Conservation (phyloP, 192 early-diverging fungal genomes). For the Coemansia sp. region DNA sequence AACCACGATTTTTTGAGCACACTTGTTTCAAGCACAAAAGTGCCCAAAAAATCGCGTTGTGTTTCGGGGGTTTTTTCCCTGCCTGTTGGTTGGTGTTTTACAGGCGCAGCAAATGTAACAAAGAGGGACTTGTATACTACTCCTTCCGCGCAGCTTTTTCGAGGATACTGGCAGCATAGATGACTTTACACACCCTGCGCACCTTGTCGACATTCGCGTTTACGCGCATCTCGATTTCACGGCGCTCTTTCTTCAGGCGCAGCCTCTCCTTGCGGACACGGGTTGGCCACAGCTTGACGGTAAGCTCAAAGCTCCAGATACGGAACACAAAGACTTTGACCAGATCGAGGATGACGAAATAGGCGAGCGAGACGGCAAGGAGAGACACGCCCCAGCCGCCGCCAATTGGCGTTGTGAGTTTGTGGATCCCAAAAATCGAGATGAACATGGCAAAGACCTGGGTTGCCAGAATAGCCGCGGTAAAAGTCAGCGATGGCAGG, state of each 20-base stretch:
- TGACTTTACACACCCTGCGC: constrained; percentile 36
- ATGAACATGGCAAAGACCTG: constrained; percentile 89
- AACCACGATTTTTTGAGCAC: too few relatives aligned
- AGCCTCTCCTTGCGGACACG: constrained; percentile 63
- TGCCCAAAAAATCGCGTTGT: too few relatives aligned
- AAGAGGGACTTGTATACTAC: too few relatives aligned
- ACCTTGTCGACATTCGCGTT: constrained; percentile 41
- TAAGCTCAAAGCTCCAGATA: constrained; percentile 87
- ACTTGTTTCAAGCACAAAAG: too few relatives aligned
- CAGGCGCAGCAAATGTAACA: too few relatives aligned
- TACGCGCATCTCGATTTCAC: constrained; percentile 54
- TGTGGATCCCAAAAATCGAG: constrained; percentile 69
- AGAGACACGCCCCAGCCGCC: constrained; percentile 72
- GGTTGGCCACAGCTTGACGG: constrained; percentile 80
- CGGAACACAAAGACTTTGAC: constrained; percentile 90
- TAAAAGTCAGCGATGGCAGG: constrained; percentile 77
- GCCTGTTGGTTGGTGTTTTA: too few relatives aligned
- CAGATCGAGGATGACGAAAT: constrained; percentile 82
- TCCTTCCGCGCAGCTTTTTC: constrained; percentile 26
- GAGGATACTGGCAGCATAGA: constrained; percentile 39
- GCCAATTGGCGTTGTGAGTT: constrained; percentile 63
- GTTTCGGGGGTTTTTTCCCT: too few relatives aligned
- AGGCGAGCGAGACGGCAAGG: constrained; percentile 74
- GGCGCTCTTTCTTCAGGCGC: constrained; percentile 52
- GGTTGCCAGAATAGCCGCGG: constrained; percentile 79